Evolutionary conservation across 768 basidiomycete genomes (phyloP).

Genomic region (Paxillus involutus): DNA sequence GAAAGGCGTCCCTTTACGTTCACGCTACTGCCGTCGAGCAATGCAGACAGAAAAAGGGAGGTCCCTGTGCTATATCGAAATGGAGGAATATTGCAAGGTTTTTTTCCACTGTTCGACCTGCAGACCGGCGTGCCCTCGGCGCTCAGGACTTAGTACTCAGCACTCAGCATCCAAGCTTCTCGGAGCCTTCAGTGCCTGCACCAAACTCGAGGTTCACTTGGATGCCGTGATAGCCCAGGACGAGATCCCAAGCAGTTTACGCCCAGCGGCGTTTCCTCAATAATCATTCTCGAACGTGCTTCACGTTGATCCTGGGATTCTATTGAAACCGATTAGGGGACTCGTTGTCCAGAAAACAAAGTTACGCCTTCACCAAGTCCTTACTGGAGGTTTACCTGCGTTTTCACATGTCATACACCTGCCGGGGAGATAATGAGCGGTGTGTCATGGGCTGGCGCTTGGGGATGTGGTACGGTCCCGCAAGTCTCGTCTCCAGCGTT

Average conservation of each 20-base stretch:
- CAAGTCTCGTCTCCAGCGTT: not conserved
- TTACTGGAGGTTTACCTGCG: not conserved
- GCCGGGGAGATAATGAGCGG: not conserved
- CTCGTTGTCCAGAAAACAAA: not conserved
- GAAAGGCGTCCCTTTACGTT: no score
- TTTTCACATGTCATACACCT: not conserved
- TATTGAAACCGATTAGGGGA: not conserved
- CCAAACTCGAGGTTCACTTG: not conserved
- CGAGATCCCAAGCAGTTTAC: not conserved
- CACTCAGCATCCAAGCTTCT: no score
- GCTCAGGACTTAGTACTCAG: no score
- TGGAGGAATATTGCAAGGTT: no score
- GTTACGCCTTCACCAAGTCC: not conserved
- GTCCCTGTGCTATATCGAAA: no score
- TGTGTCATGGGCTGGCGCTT: not conserved
- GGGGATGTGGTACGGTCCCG: not conserved
- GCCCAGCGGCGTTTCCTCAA: not conserved
- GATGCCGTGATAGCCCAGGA: not conserved
- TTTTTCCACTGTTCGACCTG: no score
- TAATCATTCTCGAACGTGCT: not conserved
- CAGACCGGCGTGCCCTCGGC: no score
- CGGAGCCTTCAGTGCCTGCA: no score
- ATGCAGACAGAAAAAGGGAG: no score
- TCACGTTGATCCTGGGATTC: no score
- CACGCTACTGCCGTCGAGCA: no score